Evolutionary conservation across 176 grass and related monocot genomes (phyloP).

Genomic region (Cymbopogon citratus): DNA sequence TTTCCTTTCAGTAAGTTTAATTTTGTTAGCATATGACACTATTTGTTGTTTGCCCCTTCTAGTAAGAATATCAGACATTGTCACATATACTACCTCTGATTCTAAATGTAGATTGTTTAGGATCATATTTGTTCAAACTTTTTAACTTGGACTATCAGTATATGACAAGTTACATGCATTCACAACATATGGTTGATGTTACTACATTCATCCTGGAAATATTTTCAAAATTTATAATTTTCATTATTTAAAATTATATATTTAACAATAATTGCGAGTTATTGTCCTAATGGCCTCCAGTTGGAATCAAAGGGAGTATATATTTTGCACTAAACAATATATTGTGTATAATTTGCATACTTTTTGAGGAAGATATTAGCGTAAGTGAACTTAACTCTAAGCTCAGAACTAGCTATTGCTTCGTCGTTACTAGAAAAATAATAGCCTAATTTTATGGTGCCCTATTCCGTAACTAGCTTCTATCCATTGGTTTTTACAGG

Average conservation of each 20-base stretch:
- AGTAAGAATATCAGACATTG: conserved; percentile 4
- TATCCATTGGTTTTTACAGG: conserved; percentile 39
- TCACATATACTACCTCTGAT: not conserved
- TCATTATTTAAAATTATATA: not conserved
- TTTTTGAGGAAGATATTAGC: not conserved
- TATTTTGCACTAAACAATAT: not conserved
- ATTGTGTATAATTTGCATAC: conserved; percentile 1
- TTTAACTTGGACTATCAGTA: not conserved
- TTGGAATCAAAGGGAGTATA: not conserved
- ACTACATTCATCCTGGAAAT: not conserved
- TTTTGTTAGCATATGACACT: not conserved
- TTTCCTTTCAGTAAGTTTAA: conserved; percentile 59
- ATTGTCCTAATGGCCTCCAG: too few relatives aligned
- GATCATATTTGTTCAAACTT: not conserved
- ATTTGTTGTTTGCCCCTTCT: not conserved
- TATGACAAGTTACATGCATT: not conserved
- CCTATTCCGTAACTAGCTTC: not conserved
- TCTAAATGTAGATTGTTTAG: not conserved
- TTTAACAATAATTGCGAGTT: not conserved
- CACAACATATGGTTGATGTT: not conserved
- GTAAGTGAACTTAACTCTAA: not conserved
- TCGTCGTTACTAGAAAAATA: not conserved
- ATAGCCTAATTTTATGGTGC: not conserved
- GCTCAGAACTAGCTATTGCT: not conserved
- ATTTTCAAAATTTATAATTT: not conserved